Evolutionary conservation across 305 asterid genomes (phyloP).

Genomic region (Solanum aculeatissimum): DNA sequence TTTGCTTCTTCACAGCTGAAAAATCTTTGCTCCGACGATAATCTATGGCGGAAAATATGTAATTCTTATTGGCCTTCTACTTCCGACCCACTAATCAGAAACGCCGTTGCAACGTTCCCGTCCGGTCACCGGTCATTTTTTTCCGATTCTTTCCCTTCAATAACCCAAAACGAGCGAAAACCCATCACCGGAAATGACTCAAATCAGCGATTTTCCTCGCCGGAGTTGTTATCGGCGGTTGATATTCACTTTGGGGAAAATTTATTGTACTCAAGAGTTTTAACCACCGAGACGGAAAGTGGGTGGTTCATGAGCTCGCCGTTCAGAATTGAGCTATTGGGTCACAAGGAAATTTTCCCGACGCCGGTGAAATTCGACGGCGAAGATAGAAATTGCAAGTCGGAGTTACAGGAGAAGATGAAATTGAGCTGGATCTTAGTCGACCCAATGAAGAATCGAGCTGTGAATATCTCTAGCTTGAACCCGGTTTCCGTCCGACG

Average conservation of each 20-base stretch:
- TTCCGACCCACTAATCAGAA: conserved; percentile 15
- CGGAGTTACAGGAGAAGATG: conserved; percentile 22
- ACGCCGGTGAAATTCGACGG: conserved; percentile 20
- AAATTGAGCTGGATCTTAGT: conserved; percentile 68
- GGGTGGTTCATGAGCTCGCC: conserved; percentile 43
- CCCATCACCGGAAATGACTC: not conserved
- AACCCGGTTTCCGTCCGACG: conserved; percentile 38
- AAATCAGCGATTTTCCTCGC: not conserved
- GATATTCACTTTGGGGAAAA: conserved; percentile 43
- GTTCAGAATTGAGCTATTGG: conserved; percentile 43
- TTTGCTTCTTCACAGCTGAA: conserved; percentile 31
- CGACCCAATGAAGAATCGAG: conserved; percentile 39
- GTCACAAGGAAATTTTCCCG: conserved; percentile 23
- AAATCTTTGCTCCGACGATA: conserved; percentile 33
- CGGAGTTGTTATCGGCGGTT: conserved; percentile 46
- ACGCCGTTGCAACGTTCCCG: conserved; percentile 30
- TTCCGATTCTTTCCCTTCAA: conserved; percentile 53
- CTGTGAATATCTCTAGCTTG: conserved; percentile 44
- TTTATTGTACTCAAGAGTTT: conserved; percentile 38
- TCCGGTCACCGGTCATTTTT: conserved; percentile 67
- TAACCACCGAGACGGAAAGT: conserved; percentile 28
- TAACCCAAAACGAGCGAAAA: conserved; percentile 4
- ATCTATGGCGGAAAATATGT: conserved; percentile 51
- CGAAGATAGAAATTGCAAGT: conserved; percentile 7
- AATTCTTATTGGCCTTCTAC: conserved; percentile 71